Evolutionary conservation across 2,329 filamentous ascomycete genomes (phyloP), one percentile per base, ranked within the genome.

Genomic region (Aspergillus sp.): DNA sequence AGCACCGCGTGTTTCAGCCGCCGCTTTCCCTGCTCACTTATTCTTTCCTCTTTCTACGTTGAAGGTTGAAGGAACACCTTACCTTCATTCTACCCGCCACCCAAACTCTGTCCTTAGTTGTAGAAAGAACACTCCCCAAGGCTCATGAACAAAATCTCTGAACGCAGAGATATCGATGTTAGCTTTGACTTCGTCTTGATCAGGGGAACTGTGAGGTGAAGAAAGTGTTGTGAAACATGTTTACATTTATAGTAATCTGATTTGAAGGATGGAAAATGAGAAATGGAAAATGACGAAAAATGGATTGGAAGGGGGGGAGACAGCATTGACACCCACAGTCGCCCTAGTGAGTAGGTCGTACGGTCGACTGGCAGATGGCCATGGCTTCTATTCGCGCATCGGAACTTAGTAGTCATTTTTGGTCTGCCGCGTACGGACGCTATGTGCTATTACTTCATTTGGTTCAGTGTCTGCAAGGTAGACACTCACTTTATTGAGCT

Each of bases 351-450:
- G 32, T 36, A 36, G 47, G 25, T 50, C 23, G 47, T 30, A 17
- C 25, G 23, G 47, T 27, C 13, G 25, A 50, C 3, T 27, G 47
- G 47, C n/a, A 27, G 25, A 17, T 50, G 47, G 47, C 25, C 25
- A 50, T 50, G 47, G 47, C 47, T 50, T 30, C 47, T 32, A 50
- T 50, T 50, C n/a, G 47, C 47, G 25, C 47, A 30, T 50, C 23
- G 47, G 25, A 19, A 30, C 25, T 30, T 27, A 30, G 19, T 49
- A 32, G 25, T 30, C 13, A 32, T 30, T 27, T 50, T 50, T 50
- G 25, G 47, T 32, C 25, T n/a, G n/a, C 47, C 47, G 47, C 25
- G 25, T 19, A 50, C 47, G 23, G 47, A 17, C 47, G 13, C 47
- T 50, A 30, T 32, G 15, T 30, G 30, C 47, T 44, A 17, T 42